Evolutionary conservation across 192 early-diverging fungal genomes (phyloP).

Genomic region (Cladochytrium replicatum): DNA sequence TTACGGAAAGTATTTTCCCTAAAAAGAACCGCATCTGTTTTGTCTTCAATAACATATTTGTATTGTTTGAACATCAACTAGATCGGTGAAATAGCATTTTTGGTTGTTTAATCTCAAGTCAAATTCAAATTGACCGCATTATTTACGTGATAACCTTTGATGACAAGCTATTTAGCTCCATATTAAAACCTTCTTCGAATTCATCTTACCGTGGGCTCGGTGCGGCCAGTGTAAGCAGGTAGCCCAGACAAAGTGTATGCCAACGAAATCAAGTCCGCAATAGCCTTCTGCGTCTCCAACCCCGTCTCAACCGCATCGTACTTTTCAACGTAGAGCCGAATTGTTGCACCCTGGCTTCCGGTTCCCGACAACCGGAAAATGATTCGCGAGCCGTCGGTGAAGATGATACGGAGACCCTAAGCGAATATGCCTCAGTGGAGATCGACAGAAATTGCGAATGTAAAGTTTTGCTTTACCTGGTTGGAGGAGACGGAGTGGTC

Average conservation of each 20-base stretch:
- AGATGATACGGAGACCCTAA: conserved; percentile 81
- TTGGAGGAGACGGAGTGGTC: conserved; percentile 75
- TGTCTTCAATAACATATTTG: no score
- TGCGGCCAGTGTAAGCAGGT: conserved; percentile 72
- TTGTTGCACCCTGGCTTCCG: conserved; percentile 89
- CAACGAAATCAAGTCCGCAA: conserved; percentile 77
- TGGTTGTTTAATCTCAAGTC: no score
- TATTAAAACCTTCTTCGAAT: no score
- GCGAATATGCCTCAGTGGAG: conserved; percentile 5
- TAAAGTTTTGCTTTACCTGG: conserved; percentile 34
- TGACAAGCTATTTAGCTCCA: no score
- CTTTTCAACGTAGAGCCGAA: conserved; percentile 94
- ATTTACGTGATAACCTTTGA: no score
- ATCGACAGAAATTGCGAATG: background rate
- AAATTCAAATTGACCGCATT: no score
- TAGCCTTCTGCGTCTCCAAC: conserved; percentile 68
- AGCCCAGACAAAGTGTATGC: conserved; percentile 69
- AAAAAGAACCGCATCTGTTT: no score
- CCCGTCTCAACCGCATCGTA: conserved; percentile 58
- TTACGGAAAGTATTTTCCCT: no score
- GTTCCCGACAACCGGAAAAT: conserved; percentile 90
- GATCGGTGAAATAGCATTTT: no score
- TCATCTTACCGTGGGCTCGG: conserved; percentile 69
- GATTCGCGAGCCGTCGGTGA: conserved; percentile 84
- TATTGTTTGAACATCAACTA: no score